Evolutionary conservation across 768 basidiomycete genomes (phyloP), one percentile per base, ranked within the genome.

Genomic region (Mycena maculata): DNA sequence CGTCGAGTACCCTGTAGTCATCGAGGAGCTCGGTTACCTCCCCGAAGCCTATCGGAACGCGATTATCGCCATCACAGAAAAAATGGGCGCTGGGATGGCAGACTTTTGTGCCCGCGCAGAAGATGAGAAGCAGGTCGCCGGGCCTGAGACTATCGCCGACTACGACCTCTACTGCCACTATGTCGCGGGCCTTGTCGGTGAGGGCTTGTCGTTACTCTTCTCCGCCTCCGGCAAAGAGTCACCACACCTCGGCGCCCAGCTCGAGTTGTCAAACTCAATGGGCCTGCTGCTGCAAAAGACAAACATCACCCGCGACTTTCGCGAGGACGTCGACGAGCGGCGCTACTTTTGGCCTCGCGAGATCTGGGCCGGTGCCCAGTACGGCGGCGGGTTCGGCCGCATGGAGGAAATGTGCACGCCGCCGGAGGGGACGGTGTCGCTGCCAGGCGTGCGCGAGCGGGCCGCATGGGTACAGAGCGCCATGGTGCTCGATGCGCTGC

Each of bases 1-100:
- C 50, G 86, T 93, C 39, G 91, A 96, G 72, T 99, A 96, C 75
- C 83, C 92, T 71, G 83, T 83, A 16, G 86, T 99, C 48, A 87
- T 95, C 22, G 88, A 90, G 22, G 97, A 99, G 79, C 84, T 97
- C 67, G 86, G 87, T 70, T 82, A 77, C 36, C 86, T 99, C 11
- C 79, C 84, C 27, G 84, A 89, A 23, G 83, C 82, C 36, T 94
- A 92, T 79, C 90, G 87, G 72, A 80, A 84, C 10, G 87, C 95
- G 76, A 98, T 99, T 67, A 79, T 93, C 59, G 90, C 93, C 76
- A 94, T 97, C 65, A 83, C 86, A 56, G 79, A 83, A 48, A 96
- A 96, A 81, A 99, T 99, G 97, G 90, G 90, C 60, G 84, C 80
- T 4, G 97, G 97, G 22, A 99, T 99, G 97, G 95, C 98, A 23